Conservation (phyloP, 2,329 filamentous ascomycete genomes). For the Trichoderma arundinaceum region DNA sequence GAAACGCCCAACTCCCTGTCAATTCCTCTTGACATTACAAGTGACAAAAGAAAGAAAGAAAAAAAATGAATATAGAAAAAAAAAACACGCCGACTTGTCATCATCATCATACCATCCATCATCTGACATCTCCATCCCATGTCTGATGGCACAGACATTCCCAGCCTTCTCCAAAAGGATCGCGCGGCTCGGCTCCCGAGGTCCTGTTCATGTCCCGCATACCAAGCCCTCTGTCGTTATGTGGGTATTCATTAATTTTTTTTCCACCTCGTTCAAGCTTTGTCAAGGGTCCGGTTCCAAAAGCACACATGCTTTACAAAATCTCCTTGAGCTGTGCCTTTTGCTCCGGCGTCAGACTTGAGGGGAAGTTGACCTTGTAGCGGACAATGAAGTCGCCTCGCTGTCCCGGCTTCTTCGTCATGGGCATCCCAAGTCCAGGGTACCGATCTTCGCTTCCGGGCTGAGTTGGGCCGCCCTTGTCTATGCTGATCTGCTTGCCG, state of each 20-base stretch:
- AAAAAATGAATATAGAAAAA: not conserved
- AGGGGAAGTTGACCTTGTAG: constrained; percentile 93
- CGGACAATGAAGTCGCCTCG: constrained; percentile 88
- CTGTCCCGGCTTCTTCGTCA: constrained; percentile 84
- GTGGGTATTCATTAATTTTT: not conserved
- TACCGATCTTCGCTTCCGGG: constrained; percentile 82
- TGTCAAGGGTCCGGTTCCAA: not conserved
- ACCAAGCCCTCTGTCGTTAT: constrained; percentile 30
- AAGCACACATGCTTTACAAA: constrained; percentile 52
- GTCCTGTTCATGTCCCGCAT: constrained; percentile 32
- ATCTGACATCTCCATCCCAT: not conserved
- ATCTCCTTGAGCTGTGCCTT: constrained; percentile 83
- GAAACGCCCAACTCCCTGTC: constrained; percentile 34
- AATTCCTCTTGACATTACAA: constrained; percentile 26
- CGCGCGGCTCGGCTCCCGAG: constrained; percentile 23
- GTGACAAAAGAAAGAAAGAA: not conserved
- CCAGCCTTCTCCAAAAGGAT: constrained; percentile 12
- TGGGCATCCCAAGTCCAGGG: constrained; percentile 89
- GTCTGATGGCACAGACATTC: constrained; percentile 15
- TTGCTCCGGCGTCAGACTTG: constrained; percentile 74
- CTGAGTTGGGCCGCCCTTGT: constrained; percentile 82
- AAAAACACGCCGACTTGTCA: constrained; percentile 14
- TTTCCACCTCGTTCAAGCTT: not conserved
- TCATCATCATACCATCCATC: not conserved
- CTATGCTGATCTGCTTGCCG: constrained; percentile 79